Base-by-base conservation (phyloP, 805 yeast genomes). In the Cyberlindnera suaveolens region DNA sequence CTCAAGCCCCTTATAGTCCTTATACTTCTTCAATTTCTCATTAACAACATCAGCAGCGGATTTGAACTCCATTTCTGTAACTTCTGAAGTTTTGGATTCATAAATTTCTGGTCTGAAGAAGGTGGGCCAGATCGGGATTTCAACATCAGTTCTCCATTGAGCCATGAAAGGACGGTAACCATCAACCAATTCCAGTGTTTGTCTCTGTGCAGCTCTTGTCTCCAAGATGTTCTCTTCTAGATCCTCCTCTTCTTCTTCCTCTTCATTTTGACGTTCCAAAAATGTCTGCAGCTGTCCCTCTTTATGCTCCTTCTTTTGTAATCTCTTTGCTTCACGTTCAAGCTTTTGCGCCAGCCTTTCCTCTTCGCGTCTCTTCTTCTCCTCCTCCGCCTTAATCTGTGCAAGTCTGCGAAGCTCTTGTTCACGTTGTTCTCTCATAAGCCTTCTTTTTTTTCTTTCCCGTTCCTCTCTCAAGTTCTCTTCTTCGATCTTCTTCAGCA, bases 61-160 rank as follows among this genome's bases (percentile, higher is more conserved):
- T 1, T 39, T 49, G 42, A 60, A 54, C 27, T 54, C 41, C 2
- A 63, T 37, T 8, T 45, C 42, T 27, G 49, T 35, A 2, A 51
- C 38, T 4, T 50, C 41, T 1, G 39, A 36, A 3, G 54, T 36
- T 3, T 44, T 41, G 3, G 46, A 42, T 2, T 49, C 32, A 34
- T 60, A 54, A 4, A 68, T 50, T 16, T 63, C 67, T 16, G 59
- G 57, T 11, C 58, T 57, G 51, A 64, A 72, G 36, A 72, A 52
- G 10, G 38, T 40, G 1, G 44, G 35, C 23, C 52, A 41, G 17
- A 55, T 48, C 36, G 60, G 57, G 6, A 54, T 41, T 31, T 56
- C 58, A 34, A 44, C 45, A 37, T 54, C 59, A 1, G 49, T 44
- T 34, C 44, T 45, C 38, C 56, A 37, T 8, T 34, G 41, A 9